These are phyloP conservation scores for Kazachstania martiniae DNA, from an alignment of 805 yeast genomes.

Conservation along the genomic window DNA sequence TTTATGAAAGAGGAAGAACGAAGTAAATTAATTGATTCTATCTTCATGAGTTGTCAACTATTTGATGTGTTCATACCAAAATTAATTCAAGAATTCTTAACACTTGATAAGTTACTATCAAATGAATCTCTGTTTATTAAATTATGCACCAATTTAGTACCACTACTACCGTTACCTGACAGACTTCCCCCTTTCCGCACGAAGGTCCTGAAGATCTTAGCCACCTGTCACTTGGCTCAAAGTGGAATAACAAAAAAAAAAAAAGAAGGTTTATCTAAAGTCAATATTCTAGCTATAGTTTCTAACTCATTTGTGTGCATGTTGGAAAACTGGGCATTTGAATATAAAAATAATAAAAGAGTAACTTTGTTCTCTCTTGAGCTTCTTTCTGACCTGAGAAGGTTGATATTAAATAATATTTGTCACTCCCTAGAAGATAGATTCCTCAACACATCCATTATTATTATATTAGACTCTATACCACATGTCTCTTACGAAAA, in stretches of 20 bases:
- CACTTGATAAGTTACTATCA: constrained; percentile 8
- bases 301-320: constrained; percentile 8
- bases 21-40: constrained; percentile 1
- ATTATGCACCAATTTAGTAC: constrained; percentile 6
- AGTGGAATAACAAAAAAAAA: neutral
- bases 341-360: constrained; percentile 1
- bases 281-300: constrained; percentile 7
- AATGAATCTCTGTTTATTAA: constrained; percentile 7
- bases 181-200: constrained; percentile 3
- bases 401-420: constrained; percentile 7
- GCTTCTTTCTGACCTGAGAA: constrained; percentile 9
- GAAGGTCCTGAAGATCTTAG: constrained; percentile 7
- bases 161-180: constrained; percentile 3
- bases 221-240: constrained; percentile 11
- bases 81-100: constrained; percentile 9
- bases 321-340: constrained; percentile 9
- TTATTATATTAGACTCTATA: neutral
- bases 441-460: constrained; percentile 5
- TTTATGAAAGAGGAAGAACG: constrained; percentile 3
- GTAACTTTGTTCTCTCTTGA: constrained; percentile 3
- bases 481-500: too few species aligned
- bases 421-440: constrained; percentile 10
- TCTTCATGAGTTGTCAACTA: constrained; percentile 7
- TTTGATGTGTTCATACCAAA: constrained; percentile 3
- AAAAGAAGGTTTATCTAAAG: too few species aligned